Percentiles rank a stretch among this genome's conserved stretches.
Conservation (phyloP, 192 early-diverging fungal genomes). For the Spizellomyces punctatus region DNA sequence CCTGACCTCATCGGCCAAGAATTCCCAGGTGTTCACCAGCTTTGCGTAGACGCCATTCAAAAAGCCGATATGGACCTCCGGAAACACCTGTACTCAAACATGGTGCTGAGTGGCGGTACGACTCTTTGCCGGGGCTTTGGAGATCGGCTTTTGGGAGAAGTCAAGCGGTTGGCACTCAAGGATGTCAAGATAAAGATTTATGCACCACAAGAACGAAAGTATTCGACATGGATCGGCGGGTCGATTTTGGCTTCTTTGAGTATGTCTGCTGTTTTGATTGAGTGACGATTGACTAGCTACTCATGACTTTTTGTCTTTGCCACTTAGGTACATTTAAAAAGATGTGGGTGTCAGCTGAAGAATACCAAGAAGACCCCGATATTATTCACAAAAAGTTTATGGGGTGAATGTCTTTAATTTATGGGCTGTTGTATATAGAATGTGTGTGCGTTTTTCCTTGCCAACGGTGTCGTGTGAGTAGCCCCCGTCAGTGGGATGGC, state of each 20-base stretch:
- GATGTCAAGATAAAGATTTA: conserved; percentile 98
- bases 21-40: conserved; percentile 90
- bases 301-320: not conserved
- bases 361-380: conserved; percentile 95
- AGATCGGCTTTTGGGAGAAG: conserved; percentile 87
- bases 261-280: conserved; percentile 26
- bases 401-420: not conserved
- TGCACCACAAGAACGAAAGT: conserved; percentile 96
- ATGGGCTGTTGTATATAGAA: too few species aligned
- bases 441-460: too few species aligned
- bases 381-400: conserved; percentile 61
- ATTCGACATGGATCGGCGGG: conserved; percentile 98
- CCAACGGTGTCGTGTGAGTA: too few species aligned
- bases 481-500: too few species aligned
- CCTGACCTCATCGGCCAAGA: conserved; percentile 93
- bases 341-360: conserved; percentile 99
- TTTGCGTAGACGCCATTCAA: conserved; percentile 90
- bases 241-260: conserved; percentile 92
- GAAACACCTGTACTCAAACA: conserved; percentile 81
- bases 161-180: conserved; percentile 86
- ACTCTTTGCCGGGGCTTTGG: conserved; percentile 92
- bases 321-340: conserved; percentile 86
- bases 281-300: conserved; percentile 14
- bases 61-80: conserved; percentile 94
- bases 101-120: conserved; percentile 97